phyloP scores from a whole-genome alignment of 352 stramenopile genomes.

The Phytopythium cucurbitacearum region DNA sequence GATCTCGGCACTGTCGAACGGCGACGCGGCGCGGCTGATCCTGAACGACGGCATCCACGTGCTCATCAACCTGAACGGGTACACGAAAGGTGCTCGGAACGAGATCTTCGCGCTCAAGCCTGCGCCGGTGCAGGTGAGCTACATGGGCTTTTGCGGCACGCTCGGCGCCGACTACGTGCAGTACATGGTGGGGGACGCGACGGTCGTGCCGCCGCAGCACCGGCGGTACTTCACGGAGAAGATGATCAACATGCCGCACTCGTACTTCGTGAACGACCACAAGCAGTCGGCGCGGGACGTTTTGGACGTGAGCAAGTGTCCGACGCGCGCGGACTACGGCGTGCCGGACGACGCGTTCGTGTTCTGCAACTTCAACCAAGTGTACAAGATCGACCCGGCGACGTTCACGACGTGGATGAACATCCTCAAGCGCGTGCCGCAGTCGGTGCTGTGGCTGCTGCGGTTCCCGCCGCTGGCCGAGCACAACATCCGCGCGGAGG shows the following conservation, averaged over 20 bases:
- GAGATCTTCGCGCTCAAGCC: conserved; percentile 93
- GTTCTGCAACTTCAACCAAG: conserved; percentile 94
- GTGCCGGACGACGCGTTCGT: conserved; percentile 92
- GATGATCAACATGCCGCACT: conserved; percentile 90
- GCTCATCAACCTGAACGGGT: conserved; percentile 92
- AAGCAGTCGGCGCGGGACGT: conserved; percentile 82
- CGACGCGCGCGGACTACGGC: conserved; percentile 82
- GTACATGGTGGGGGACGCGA: conserved; percentile 89
- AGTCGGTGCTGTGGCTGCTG: conserved; percentile 91
- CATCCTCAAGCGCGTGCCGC: conserved; percentile 90
- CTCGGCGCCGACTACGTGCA: conserved; percentile 91
- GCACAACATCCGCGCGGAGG: conserved; percentile 83
- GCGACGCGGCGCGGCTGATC: conserved; percentile 79
- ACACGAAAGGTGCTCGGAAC: conserved; percentile 90
- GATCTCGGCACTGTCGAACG: conserved; percentile 58
- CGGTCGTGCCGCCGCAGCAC: conserved; percentile 62
- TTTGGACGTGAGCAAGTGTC: conserved; percentile 70
- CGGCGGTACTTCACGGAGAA: conserved; percentile 85
- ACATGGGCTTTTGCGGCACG: conserved; percentile 90
- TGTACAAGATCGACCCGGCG: conserved; percentile 94
- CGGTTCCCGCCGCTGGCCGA: conserved; percentile 80
- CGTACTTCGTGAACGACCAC: conserved; percentile 93
- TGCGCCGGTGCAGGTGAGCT: conserved; percentile 86
- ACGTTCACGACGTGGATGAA: conserved; percentile 92
- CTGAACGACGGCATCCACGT: conserved; percentile 85